These are phyloP conservation scores for Butyriboletus loyo DNA, from an alignment of 768 basidiomycete genomes.

Conservation along the genomic window DNA sequence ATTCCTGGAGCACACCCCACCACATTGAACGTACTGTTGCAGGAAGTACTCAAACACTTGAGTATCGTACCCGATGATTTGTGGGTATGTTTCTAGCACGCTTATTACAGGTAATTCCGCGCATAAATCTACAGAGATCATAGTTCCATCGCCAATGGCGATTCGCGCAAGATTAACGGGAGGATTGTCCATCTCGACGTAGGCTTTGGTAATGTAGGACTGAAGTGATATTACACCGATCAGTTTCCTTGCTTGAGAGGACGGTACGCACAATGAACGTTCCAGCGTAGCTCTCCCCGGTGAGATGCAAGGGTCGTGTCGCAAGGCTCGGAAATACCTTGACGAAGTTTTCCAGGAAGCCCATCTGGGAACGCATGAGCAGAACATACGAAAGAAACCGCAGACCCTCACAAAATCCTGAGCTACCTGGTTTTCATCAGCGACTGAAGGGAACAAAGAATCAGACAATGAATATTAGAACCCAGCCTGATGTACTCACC, in stretches of 20 bases:
- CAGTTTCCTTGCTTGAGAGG: slow-evolving; percentile 24
- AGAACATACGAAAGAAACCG: slow-evolving; percentile 27
- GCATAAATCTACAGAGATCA: slow-evolving; percentile 49
- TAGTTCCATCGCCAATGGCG: slow-evolving; percentile 60
- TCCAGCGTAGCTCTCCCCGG: slow-evolving; percentile 75
- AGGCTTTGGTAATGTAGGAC: no score
- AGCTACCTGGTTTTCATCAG: slow-evolving; percentile 64
- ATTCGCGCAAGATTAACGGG: slow-evolving; percentile 66
- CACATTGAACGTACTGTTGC: slow-evolving; percentile 48
- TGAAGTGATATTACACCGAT: slow-evolving; percentile 23
- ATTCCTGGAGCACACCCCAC: neutral
- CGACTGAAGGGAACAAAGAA: slow-evolving; percentile 33
- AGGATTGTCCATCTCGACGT: slow-evolving; percentile 50
- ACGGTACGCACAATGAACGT: slow-evolving; percentile 52
- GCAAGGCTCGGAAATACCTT: no score
- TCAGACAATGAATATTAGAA: neutral
- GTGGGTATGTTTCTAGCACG: slow-evolving; percentile 68
- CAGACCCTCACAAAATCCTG: slow-evolving; percentile 43
- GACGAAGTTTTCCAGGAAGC: slow-evolving; percentile 66
- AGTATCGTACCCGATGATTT: slow-evolving; percentile 67
- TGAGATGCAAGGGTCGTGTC: slow-evolving; percentile 64
- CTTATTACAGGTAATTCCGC: slow-evolving; percentile 54
- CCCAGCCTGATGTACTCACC: slow-evolving; percentile 33
- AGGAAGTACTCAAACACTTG: slow-evolving; percentile 65
- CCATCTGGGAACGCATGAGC: slow-evolving; percentile 44